Percentiles rank a stretch among this genome's conserved stretches.
Conservation (phyloP, 2,329 filamentous ascomycete species). For the Ascochyta clinopodiicola region DNA sequence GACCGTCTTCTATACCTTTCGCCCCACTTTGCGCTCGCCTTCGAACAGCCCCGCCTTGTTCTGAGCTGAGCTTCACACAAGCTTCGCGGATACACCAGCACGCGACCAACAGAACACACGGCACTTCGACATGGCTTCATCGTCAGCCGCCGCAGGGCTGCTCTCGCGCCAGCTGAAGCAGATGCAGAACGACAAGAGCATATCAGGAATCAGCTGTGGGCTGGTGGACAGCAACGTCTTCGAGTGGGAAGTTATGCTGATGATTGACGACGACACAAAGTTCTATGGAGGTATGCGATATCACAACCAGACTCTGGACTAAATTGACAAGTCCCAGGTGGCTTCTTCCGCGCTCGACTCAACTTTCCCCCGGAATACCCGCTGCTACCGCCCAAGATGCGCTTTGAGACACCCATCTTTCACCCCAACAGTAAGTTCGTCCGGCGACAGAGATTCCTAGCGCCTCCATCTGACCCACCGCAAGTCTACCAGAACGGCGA, state of each 20-base stretch:
- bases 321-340: constrained; percentile 59
- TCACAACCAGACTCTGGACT: no score
- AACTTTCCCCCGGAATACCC: constrained; percentile 97
- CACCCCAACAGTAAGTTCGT: constrained; percentile 84
- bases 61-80: constrained; percentile 8
- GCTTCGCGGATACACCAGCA: constrained; percentile 11
- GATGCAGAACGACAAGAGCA: constrained; percentile 89
- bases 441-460: no score
- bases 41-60: constrained; percentile 11
- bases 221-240: constrained; percentile 87
- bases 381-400: constrained; percentile 94
- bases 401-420: constrained; percentile 91
- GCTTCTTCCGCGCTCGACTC: constrained; percentile 92
- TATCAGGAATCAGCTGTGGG: constrained; percentile 93
- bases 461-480: constrained; percentile 1
- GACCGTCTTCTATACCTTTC: background rate
- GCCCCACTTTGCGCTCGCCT: constrained; percentile 5
- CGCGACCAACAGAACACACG: constrained; percentile 14
- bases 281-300: constrained; percentile 79
- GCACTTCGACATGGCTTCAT: constrained; percentile 39
- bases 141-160: constrained; percentile 70
- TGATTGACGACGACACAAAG: constrained; percentile 94
- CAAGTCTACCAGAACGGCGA: constrained; percentile 88
- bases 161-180: constrained; percentile 88
- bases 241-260: constrained; percentile 98